Base-by-base conservation (phyloP, 179 eudicot species). In the Patellifolia procumbens region DNA sequence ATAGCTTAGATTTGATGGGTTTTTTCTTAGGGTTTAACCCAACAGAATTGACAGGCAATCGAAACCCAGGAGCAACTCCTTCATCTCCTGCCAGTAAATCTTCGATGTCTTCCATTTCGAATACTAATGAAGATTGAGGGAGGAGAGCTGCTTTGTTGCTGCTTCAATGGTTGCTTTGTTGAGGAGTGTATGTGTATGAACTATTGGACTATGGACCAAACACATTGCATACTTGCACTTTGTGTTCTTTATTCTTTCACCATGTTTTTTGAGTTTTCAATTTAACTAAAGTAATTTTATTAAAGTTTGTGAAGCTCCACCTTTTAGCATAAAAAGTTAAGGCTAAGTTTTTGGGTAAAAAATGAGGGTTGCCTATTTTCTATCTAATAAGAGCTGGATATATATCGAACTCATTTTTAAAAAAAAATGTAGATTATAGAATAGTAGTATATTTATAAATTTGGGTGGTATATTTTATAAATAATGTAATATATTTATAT, bases 71-170 rank as follows among this genome's bases (percentile, higher is more conserved):
- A 31, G 97, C 90, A 48, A 86, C 88, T 66, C 93, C 91, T 60
- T 85, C 90, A 70, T 85, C 80, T 16, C 90, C 98, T 0, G 63
- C 86, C 80, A 94, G 35, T 69, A 94, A 78, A 88, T 94, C 98
- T 84, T 94, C 98, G 13, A 94, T 94, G 81, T 94, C 98, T 79
- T 94, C 97, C 98, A 94, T 94, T 74, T 16, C 2, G 29, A 42
- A 12, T 39, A 8, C 19, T 3, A 20, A 4, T 2, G 46, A 15
- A 5, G 28, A 56, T n/a, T 17, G 55, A 16, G 55, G 4, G 55
- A 51, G 49, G 3, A 11, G 20, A 51, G 61, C 61, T 22, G 60
- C 8, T 10, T 4, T 55, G 5, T n/a, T 22, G 61, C 15, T 56
- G 61, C 67, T 62, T 32, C 42, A 62, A 62, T 62, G n/a, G n/a